Evolutionary conservation across 2,329 filamentous ascomycete species (phyloP).

Genomic region (Diaporthe sp.): DNA sequence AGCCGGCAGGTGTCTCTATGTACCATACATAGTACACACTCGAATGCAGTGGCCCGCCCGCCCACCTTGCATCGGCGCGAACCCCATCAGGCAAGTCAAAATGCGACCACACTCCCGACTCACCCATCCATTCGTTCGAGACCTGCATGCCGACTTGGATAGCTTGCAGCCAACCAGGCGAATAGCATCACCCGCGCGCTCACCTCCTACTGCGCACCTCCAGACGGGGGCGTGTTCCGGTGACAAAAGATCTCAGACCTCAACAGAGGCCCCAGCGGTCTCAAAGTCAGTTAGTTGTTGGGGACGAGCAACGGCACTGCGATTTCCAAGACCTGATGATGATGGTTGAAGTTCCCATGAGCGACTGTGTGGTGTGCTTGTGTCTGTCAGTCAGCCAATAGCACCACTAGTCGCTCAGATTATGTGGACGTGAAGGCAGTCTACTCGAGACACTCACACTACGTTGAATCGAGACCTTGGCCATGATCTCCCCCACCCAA

Average conservation of each 20-base stretch:
- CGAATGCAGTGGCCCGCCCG: slow-evolving; percentile 8
- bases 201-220: slow-evolving; percentile 13
- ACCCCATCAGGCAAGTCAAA: slow-evolving; percentile 28
- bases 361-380: background rate
- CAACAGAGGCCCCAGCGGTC: slow-evolving; percentile 11
- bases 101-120: slow-evolving; percentile 1
- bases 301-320: background rate
- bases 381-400: background rate
- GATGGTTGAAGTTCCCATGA: background rate
- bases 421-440: background rate
- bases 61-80: slow-evolving; percentile 25
- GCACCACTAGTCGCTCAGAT: background rate
- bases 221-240: slow-evolving; percentile 9
- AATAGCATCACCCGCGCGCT: slow-evolving; percentile 7
- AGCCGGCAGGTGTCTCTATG: background rate
- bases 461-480: background rate
- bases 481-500: background rate
- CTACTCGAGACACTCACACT: background rate
- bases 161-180: slow-evolving; percentile 24
- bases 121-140: slow-evolving; percentile 18
- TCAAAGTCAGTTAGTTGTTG: slow-evolving; percentile 9
- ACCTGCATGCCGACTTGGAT: slow-evolving; percentile 29
- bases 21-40: background rate
- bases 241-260: slow-evolving; percentile 17
- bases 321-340: background rate